Evolutionary conservation across 2,329 filamentous ascomycete species (phyloP), one percentile per base, ranked within the genome.

Genomic region (Phaeosphaeriaceae sp.): DNA sequence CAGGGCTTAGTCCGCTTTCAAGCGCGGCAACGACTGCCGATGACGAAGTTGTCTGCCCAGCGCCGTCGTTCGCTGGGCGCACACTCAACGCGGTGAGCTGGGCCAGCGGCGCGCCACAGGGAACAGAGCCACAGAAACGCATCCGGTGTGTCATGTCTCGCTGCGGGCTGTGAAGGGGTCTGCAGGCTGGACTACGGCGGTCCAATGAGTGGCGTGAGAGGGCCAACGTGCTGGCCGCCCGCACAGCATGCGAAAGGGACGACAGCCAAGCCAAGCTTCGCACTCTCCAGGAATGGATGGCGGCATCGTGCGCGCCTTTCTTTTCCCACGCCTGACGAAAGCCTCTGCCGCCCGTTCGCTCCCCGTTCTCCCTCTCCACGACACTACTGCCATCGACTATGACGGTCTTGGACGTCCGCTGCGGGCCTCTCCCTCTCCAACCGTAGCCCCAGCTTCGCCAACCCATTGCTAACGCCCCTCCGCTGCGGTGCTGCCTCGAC

Each of bases 381-480:
- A 54, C 42, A 24, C 51, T 46, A 33, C 54, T 41, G 42, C 56
- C 19, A 24, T 7, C 21, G 64, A 62, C 57, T 63, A 69, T 65
- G 67, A 68, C 57, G 62, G 50, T 58, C 44, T 54, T 45, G 62
- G 56, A 46, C 58, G 31, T 48, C 48, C 56, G 53, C 58, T 49
- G 56, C 58, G 57, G 55, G 56, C 57, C 41, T 53, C 54, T 56
- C 51, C 54, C 56, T 53, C 49, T 31, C 17, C 58, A 60, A 48
- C 56, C 56, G 31, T 58, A 55, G 54, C 49, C 48, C 48, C 44
- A 45, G 27, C 45, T 6, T 15, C 48, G 25, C 27, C 44, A 51
- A 47, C 51, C 24, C 48, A 48, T n/a, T 27, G 22, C 51, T 19
- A 36, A 2, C 24, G 17, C 31, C 33, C 25, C 27, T 13, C 13